Evolutionary conservation across 768 basidiomycete species (phyloP).

Genomic region (Leccinum disarticulatum): DNA sequence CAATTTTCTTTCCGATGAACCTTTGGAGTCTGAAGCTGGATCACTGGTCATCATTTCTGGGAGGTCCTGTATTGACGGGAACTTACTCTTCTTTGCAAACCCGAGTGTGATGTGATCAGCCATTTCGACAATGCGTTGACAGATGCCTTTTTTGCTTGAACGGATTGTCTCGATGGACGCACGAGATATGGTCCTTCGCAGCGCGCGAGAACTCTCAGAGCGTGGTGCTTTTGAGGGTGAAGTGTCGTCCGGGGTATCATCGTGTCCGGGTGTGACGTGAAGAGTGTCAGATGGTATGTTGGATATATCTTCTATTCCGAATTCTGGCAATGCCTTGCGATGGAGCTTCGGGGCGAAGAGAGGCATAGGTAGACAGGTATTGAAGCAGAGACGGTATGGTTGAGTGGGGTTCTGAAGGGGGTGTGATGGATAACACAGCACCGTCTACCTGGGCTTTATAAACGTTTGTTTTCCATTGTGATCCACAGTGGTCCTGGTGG

Average conservation of each 20-base stretch:
- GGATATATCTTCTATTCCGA: background rate
- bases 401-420: background rate
- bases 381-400: background rate
- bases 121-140: slow-evolving; percentile 16
- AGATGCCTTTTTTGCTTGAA: slow-evolving; percentile 7
- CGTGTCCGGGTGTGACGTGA: background rate
- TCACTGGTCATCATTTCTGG: background rate
- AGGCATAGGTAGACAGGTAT: background rate
- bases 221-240: slow-evolving; percentile 2
- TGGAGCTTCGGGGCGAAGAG: background rate
- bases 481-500: background rate
- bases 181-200: slow-evolving; percentile 21
- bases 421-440: too few relatives aligned
- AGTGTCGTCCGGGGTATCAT: background rate
- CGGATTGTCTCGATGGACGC: slow-evolving; percentile 19
- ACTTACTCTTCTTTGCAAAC: slow-evolving; percentile 4
- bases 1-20: background rate
- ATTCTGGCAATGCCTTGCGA: slow-evolving; percentile 2
- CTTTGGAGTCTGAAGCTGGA: background rate
- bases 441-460: slow-evolving; percentile 4
- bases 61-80: background rate
- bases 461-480: slow-evolving; percentile 5
- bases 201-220: slow-evolving; percentile 2
- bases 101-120: slow-evolving; percentile 6
- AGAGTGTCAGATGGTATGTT: background rate